Evolutionary conservation across 305 asterid species (phyloP).

Genomic region (Vinca major): DNA sequence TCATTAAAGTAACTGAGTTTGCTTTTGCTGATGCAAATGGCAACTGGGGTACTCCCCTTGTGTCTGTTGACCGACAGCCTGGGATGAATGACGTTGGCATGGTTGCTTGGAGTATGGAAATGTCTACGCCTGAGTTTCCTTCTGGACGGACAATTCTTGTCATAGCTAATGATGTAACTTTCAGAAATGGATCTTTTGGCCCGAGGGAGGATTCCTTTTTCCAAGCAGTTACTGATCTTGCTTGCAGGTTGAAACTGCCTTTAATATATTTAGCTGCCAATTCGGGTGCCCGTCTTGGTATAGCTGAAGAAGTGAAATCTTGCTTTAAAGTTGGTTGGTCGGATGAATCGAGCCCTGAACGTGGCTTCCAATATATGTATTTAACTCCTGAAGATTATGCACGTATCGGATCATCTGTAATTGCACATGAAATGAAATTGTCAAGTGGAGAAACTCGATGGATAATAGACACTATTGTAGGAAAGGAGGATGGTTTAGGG

Average conservation of each 20-base stretch:
- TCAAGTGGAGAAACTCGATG: constrained; percentile 71
- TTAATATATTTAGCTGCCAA: constrained; percentile 92
- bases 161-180: constrained; percentile 85
- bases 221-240: constrained; percentile 75
- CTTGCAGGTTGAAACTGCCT: constrained; percentile 70
- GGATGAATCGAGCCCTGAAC: constrained; percentile 78
- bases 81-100: constrained; percentile 82
- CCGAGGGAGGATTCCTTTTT: constrained; percentile 93
- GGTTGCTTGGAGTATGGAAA: constrained; percentile 95
- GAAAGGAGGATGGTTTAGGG: constrained; percentile 88
- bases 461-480: constrained; percentile 80
- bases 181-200: constrained; percentile 91
- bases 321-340: constrained; percentile 98
- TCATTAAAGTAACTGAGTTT: constrained; percentile 58
- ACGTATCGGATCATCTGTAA: constrained; percentile 58
- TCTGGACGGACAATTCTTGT: constrained; percentile 71
- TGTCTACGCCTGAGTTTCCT: constrained; percentile 93
- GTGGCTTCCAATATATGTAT: constrained; percentile 83
- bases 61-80: constrained; percentile 53
- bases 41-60: constrained; percentile 83
- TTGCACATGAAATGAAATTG: constrained; percentile 61
- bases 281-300: constrained; percentile 96
- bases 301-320: constrained; percentile 92
- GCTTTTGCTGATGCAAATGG: constrained; percentile 59
- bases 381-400: constrained; percentile 76